A percentile compares a stretch with the other conserved stretches of the same genome.
Conservation (phyloP, 192 early-diverging fungal species). For the Coemansia sp. region DNA sequence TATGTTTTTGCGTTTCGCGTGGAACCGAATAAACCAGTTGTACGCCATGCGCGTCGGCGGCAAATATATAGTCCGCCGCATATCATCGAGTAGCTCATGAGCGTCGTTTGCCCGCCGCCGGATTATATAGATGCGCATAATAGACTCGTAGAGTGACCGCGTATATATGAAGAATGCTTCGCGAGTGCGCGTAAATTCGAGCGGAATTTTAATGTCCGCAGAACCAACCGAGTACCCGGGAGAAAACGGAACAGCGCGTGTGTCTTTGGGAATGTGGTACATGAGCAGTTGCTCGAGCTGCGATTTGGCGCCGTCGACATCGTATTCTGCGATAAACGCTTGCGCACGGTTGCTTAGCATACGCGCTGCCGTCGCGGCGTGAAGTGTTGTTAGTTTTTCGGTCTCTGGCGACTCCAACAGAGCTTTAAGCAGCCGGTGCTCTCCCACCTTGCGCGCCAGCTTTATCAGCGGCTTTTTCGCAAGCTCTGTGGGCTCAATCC, state of each 20-base stretch:
- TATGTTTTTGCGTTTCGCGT: conserved; percentile 51
- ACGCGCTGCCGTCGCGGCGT: conserved; percentile 26
- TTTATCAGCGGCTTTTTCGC: conserved; percentile 33
- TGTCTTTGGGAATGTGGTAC: conserved; percentile 35
- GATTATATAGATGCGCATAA: conserved; percentile 31
- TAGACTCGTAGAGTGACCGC: conserved; percentile 44
- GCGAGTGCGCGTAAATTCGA: conserved; percentile 22
- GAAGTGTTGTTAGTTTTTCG: not conserved
- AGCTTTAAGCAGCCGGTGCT: conserved; percentile 18
- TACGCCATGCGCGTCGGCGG: conserved; percentile 38
- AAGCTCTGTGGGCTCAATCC: conserved; percentile 25
- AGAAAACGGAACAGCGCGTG: conserved; percentile 16
- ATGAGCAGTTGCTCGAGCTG: conserved; percentile 33
- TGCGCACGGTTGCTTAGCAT: conserved; percentile 23
- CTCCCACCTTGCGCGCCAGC: conserved; percentile 13
- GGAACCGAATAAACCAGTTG: conserved; percentile 42
- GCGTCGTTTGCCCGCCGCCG: conserved; percentile 24
- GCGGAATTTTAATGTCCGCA: conserved; percentile 19
- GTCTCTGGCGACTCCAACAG: conserved; percentile 18
- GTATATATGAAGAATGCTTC: conserved; percentile 46
- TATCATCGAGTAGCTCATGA: conserved; percentile 32
- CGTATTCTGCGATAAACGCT: conserved; percentile 23
- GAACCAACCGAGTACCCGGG: not conserved
- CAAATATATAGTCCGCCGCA: conserved; percentile 51
- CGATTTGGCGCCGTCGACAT: conserved; percentile 6